Evolutionary conservation across 352 stramenopile species (phyloP).

Genomic region (Phytophthora palmivora): DNA sequence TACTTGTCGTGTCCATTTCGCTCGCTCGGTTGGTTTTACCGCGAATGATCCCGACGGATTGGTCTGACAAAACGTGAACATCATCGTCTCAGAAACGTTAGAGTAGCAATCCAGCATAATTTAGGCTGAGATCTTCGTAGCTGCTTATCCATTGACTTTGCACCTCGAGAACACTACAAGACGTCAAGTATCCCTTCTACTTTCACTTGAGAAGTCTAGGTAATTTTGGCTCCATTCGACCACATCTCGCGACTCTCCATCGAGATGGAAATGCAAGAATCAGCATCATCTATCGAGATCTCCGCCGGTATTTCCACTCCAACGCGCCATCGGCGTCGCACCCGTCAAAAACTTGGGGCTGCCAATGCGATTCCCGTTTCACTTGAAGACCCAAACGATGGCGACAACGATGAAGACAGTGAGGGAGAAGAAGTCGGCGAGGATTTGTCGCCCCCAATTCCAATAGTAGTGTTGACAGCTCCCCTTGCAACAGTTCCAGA

Average conservation of each 20-base stretch:
- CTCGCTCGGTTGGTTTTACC: too few relatives aligned
- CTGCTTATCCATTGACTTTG: too few relatives aligned
- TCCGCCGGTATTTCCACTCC: slow-evolving; percentile 22
- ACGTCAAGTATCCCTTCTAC: too few relatives aligned
- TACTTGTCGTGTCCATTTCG: too few relatives aligned
- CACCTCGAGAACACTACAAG: too few relatives aligned
- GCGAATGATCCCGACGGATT: too few relatives aligned
- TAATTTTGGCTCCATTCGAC: too few relatives aligned
- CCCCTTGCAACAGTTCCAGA: slow-evolving; percentile 21
- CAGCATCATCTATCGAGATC: slow-evolving; percentile 22
- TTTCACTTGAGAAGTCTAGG: too few relatives aligned
- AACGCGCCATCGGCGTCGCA: slow-evolving; percentile 27
- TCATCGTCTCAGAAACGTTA: too few relatives aligned
- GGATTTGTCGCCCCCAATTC: slow-evolving; percentile 12
- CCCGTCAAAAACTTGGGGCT: slow-evolving; percentile 13
- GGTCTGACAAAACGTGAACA: too few relatives aligned
- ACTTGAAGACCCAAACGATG: slow-evolving; percentile 32
- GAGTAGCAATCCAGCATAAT: too few relatives aligned
- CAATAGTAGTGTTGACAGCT: slow-evolving; percentile 11
- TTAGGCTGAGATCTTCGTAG: too few relatives aligned
- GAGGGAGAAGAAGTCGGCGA: slow-evolving; percentile 18
- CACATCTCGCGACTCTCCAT: slow-evolving; percentile 2
- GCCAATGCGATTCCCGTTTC: slow-evolving; percentile 6
- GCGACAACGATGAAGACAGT: slow-evolving; percentile 26
- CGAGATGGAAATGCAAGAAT: slow-evolving; percentile 20